phyloP scores from a whole-genome alignment of 108 stramenopile genomes.

The Discostella pseudostelligera region DNA sequence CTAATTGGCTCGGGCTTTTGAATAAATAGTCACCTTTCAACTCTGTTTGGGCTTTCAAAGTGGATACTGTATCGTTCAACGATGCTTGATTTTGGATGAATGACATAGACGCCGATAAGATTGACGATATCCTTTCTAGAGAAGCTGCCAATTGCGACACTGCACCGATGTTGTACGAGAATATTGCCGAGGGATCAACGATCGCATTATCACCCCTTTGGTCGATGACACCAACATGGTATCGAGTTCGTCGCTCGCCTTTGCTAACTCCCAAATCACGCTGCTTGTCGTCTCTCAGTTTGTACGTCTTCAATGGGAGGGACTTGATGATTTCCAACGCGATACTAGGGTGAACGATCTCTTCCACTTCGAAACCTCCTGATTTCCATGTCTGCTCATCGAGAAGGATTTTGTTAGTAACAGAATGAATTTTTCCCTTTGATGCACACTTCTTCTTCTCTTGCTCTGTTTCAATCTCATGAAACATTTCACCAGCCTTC shows the following conservation, averaged over 20 bases:
- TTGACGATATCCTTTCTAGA: slow-evolving; percentile 22
- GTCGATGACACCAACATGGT: slow-evolving; percentile 32
- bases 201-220: slow-evolving; percentile 1
- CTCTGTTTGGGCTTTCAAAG: slow-evolving; percentile 6
- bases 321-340: slow-evolving; percentile 27
- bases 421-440: not conserved
- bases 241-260: slow-evolving; percentile 29
- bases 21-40: slow-evolving; percentile 8
- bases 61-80: slow-evolving; percentile 5
- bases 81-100: slow-evolving; percentile 11
- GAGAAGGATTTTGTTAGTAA: slow-evolving; percentile 2
- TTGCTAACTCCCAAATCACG: slow-evolving; percentile 21
- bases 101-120: not conserved
- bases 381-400: slow-evolving; percentile 22
- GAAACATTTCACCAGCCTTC: slow-evolving; percentile 16
- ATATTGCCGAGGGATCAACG: slow-evolving; percentile 33
- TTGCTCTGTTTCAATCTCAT: slow-evolving; percentile 6
- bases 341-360: slow-evolving; percentile 7
- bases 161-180: slow-evolving; percentile 44
- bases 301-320: slow-evolving; percentile 24
- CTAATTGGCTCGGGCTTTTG: slow-evolving; percentile 35
- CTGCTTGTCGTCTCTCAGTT: slow-evolving; percentile 30
- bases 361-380: slow-evolving; percentile 19
- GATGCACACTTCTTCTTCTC: not conserved
- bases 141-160: slow-evolving; percentile 31